Evolutionary conservation across 805 yeast species (phyloP), one percentile per base, ranked within the genome.

Genomic region (Saccharomycopsis sp.): DNA sequence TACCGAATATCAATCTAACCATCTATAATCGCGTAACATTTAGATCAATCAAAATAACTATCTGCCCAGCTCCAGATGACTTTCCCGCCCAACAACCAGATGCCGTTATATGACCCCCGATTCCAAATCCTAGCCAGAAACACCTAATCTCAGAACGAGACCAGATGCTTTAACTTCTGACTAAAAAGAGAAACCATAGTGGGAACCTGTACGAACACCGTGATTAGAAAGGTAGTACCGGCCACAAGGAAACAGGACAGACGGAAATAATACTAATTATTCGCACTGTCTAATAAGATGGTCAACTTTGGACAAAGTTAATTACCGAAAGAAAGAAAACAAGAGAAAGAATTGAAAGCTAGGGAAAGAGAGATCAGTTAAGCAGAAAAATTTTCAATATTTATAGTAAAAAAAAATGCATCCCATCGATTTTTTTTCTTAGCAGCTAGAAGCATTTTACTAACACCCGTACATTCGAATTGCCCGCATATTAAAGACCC

Each of bases 21-120:
- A 44, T 44, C 48, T 44, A 44, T 44, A 44, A 44, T 44, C 48
- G 48, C 48, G 48, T 44, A 44, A 44, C 16, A 44, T 44, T 44
- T 44, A 44, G 48, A 44, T 44, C 4, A 20, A 29, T 29, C 37
- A 29, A 29, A 29, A 29, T 29, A 29, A 29, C 37, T 12, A 29
- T 29, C 37, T 29, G 37, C 12, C 12, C 37, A 29, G 37, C 12
- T 29, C 37, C 37, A 29, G 12, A 12, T 29, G 37, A 29, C 12
- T 29, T 29, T 29, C 37, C 12, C 37, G 5, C 37, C 37, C 37
- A 29, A 12, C 37, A 29, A 29, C 37, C 37, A 29, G 37, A 29
- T 29, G 37, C 37, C 37, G 37, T 29, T 29, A 29, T 29, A 29
- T 29, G 37, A 29, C 12, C 37, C 37, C 37, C 37, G 37, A 29